phyloP scores from a whole-genome alignment of 2,329 filamentous ascomycete species.

The Botryotinia calthae region DNA sequence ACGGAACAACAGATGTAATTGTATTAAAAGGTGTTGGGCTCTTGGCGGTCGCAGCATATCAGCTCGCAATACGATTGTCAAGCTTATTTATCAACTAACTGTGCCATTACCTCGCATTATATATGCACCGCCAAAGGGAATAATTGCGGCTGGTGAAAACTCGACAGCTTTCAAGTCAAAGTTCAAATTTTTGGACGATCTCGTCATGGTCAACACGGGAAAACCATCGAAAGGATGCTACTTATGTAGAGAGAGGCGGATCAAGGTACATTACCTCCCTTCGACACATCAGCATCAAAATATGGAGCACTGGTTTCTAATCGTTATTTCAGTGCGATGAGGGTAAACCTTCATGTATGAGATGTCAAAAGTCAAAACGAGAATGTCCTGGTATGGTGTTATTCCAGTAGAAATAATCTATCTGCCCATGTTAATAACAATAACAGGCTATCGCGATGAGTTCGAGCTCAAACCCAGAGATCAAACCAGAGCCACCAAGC shows the following conservation, averaged over 20 bases:
- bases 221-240: conserved; percentile 24
- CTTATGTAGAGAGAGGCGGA: conserved; percentile 22
- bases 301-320: not conserved
- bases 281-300: not conserved
- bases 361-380: conserved; percentile 59
- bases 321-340: conserved; percentile 57
- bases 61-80: not conserved
- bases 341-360: conserved; percentile 59
- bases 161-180: not conserved
- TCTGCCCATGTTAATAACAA: not conserved
- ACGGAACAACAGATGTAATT: not conserved
- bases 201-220: conserved; percentile 13
- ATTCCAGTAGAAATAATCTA: not conserved
- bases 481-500: not conserved
- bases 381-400: conserved; percentile 56
- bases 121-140: not conserved
- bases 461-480: conserved; percentile 6
- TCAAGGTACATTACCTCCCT: conserved; percentile 16
- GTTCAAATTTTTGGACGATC: not conserved
- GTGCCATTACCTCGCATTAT: not conserved
- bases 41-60: not conserved
- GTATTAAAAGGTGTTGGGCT: too few relatives aligned
- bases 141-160: not conserved
- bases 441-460: conserved; percentile 10
- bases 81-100: not conserved